Evolutionary conservation across 108 stramenopile genomes (phyloP), one percentile per base, ranked within the genome.

Genomic region (Cylindrotheca closterium): DNA sequence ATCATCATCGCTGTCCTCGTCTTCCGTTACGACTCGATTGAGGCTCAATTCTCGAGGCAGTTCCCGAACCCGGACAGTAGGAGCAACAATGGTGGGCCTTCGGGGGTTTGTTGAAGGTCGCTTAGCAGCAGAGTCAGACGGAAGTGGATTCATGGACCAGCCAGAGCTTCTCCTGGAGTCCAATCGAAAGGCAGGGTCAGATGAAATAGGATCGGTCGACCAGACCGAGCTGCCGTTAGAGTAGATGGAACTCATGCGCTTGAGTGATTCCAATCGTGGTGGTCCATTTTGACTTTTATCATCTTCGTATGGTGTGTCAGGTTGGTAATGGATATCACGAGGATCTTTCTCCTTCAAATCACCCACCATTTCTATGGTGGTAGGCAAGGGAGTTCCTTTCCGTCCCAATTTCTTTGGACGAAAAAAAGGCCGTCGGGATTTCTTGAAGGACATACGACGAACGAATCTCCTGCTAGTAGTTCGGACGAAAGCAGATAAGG

Each of bases 31-130:
- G 2, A 30, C 29, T 27, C 19, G 29, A 18, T 30, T 27, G 30
- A 57, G 23, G 31, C 55, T 57, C 31, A 15, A 15, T 18, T 57
- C 55, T n/a, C 55, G 55, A 30, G 55, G 55, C 2, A 57, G 21
- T 32, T 27, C 30, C n/a, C 55, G 55, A 57, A 57, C 55, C 30
- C 55, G 27, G 3, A 3, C 10, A 1, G 55, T 30, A 57, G 1
- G 15, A n/a, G 55, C 2, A 1, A 27, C 29, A 30, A 2, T 27
- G 7, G 55, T 51, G n/a, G 21, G n/a, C 27, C 28, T 55, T 55
- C 25, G 24, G 12, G 51, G 51, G 45, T 12, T 46, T 46, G 45
- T 46, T 8, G 24, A n/a, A 7, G 50, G 19, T 51, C n/a, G 50
- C 50, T 51, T 51, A 4, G 50, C n/a, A n/a, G n/a, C n/a, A n/a